Evolutionary conservation across 2,329 filamentous ascomycete genomes (phyloP), one percentile per base, ranked within the genome.

Genomic region (Epichloe gansuensis): DNA sequence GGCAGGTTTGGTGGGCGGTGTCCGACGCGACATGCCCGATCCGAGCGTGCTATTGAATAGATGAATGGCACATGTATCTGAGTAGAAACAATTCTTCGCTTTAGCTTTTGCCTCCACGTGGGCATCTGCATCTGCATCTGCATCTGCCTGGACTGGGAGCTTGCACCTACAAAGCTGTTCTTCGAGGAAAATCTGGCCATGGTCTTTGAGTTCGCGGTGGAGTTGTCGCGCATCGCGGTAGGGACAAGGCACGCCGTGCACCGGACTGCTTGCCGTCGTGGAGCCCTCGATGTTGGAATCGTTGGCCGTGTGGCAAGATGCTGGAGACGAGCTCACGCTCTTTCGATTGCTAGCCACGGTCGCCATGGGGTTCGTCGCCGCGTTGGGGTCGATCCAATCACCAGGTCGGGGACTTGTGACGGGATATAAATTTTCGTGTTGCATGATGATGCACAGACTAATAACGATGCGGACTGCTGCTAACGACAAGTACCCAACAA

Each of bases 171-270:
- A 85, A 31, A 90, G 77, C 53, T 81, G 75, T 67, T 91, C 87
- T 66, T 91, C 87, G 0, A 91, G 72, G 63, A 85, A 86, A 45
- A 88, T 85, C 53, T 81, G 78, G 58, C 80, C 81, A 60, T 88
- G 82, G 54, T 81, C 73, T 52, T 75, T 78, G 17, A 91, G 68
- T 60, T 86, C 81, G 54, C 75, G 79, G 1, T 83, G 80, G 12
- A 90, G 68, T 43, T 69, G 67, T 55, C 70, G 74, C 6, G 76
- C 74, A n/a, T 73, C 66, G 57, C 78, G 76, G 66, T 83, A 85
- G 4, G 61, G 62, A 47, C 61, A 63, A 5, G 63, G 60, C 41
- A 58, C 57, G 21, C 57, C 57, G 31, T 65, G 63, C 5, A 58
- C 54, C 3, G 66, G 67, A 44, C 67, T 71, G 55, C 65, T 70